These are phyloP conservation scores for Podaxis carcinomalis DNA, from an alignment of 768 basidiomycete species.

Conservation along the genomic window DNA sequence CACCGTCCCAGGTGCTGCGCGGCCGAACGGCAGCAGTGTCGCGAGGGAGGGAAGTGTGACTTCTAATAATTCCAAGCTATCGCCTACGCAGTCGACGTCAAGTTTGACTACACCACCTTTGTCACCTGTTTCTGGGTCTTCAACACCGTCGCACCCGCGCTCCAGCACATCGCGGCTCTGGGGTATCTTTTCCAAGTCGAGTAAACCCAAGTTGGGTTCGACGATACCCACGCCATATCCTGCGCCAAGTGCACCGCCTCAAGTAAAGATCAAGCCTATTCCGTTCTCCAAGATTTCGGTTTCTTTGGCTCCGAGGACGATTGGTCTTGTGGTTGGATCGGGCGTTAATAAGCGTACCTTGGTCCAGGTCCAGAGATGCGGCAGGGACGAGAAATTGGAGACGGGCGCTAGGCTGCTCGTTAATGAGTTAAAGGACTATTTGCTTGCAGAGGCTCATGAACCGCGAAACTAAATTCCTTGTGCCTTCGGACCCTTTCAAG, in stretches of 20 bases:
- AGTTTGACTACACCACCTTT: not conserved
- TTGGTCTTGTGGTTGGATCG: constrained; percentile 25
- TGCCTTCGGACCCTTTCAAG: too few species aligned
- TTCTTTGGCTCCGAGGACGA: constrained; percentile 38
- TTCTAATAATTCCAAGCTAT: not conserved
- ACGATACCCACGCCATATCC: not conserved
- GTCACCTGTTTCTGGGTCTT: not conserved
- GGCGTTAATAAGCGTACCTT: constrained; percentile 44
- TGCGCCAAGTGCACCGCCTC: constrained; percentile 3
- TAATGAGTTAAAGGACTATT: constrained; percentile 39
- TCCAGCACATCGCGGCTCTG: constrained; percentile 8
- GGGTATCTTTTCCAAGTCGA: constrained; percentile 14
- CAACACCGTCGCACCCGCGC: not conserved
- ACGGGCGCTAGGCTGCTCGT: constrained; percentile 48
- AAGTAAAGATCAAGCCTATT: constrained; percentile 18
- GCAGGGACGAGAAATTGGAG: constrained; percentile 54
- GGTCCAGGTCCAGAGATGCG: constrained; percentile 41
- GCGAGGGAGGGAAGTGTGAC: too few species aligned
- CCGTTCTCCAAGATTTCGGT: constrained; percentile 35
- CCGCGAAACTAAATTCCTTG: too few species aligned
- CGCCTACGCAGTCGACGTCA: constrained; percentile 2
- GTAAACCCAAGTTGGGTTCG: constrained; percentile 1
- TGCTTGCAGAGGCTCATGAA: constrained; percentile 16
- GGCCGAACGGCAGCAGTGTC: too few species aligned
- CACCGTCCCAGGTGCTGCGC: constrained; percentile 15